phyloP scores from a whole-genome alignment of 2,329 filamentous ascomycete species.

The Diaporthe helianthi region DNA sequence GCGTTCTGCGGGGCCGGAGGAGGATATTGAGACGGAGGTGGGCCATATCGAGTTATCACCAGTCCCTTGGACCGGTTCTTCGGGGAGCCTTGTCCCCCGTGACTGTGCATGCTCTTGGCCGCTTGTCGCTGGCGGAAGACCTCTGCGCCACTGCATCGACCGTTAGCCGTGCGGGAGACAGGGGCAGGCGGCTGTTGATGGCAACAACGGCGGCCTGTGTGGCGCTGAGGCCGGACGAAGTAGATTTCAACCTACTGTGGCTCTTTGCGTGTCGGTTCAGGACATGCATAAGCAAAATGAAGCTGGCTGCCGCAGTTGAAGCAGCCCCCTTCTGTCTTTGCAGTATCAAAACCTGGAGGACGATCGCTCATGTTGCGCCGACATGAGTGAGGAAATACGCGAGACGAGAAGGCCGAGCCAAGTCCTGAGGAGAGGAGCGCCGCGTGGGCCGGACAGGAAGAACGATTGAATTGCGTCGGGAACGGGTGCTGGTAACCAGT shows the following conservation, averaged over 20 bases:
- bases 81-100: constrained; percentile 40
- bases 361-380: constrained; percentile 38
- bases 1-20: constrained; percentile 34
- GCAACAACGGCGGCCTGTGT: neutral
- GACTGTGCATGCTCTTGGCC: constrained; percentile 25
- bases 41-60: constrained; percentile 48
- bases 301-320: constrained; percentile 61
- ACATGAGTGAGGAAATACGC: constrained; percentile 14
- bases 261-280: constrained; percentile 54
- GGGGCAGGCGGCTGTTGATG: constrained; percentile 6
- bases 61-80: constrained; percentile 48
- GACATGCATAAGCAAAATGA: constrained; percentile 62
- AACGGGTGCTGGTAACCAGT: neutral
- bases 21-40: constrained; percentile 40
- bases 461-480: neutral
- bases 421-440: constrained; percentile 2
- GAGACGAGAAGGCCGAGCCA: neutral
- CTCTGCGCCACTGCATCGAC: constrained; percentile 37
- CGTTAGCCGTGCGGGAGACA: constrained; percentile 30
- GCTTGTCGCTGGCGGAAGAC: constrained; percentile 38
- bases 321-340: constrained; percentile 49
- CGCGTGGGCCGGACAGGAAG: neutral
- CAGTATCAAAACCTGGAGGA: constrained; percentile 41
- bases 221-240: neutral
- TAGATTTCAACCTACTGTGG: constrained; percentile 54